These are phyloP conservation scores for Teratosphaeria zuluensis DNA, from an alignment of 2,329 filamentous ascomycete genomes.

Conservation along the genomic window DNA sequence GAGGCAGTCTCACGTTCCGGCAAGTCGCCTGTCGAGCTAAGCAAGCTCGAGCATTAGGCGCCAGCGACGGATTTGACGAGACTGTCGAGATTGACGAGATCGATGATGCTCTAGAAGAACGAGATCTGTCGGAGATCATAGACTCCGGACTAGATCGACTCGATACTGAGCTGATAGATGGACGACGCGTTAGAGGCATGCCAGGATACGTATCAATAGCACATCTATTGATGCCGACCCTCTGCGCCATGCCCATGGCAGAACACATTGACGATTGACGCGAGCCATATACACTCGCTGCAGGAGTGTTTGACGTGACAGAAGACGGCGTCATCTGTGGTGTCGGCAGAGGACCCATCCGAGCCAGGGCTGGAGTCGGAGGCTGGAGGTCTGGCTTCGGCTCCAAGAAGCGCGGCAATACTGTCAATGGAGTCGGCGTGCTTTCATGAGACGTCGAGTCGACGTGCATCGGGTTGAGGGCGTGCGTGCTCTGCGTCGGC, in stretches of 20 bases:
- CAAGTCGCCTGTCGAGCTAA: constrained; percentile 45
- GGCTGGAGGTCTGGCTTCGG: constrained; percentile 40
- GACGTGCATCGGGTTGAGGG: constrained; percentile 9
- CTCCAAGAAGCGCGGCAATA: constrained; percentile 40
- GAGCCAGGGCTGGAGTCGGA: constrained; percentile 45
- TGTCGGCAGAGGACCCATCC: constrained; percentile 50
- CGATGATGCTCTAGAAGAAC: constrained; percentile 46
- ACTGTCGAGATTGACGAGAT: constrained; percentile 44
- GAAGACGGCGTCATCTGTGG: constrained; percentile 52
- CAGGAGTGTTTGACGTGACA: constrained; percentile 47
- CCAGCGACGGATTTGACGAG: constrained; percentile 34
- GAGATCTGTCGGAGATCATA: constrained; percentile 50
- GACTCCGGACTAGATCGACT: constrained; percentile 51
- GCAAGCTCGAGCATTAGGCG: constrained; percentile 36
- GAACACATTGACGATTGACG: constrained; percentile 49
- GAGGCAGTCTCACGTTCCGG: constrained; percentile 36
- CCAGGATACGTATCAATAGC: constrained; percentile 41
- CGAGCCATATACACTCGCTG: constrained; percentile 45
- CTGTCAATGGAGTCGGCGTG: constrained; percentile 34
- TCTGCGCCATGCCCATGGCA: constrained; percentile 50
- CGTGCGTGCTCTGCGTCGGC: constrained; percentile 13
- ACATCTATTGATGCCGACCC: constrained; percentile 44
- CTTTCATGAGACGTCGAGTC: constrained; percentile 30
- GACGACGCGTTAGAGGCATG: constrained; percentile 31
- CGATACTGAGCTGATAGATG: constrained; percentile 42